Base-by-base conservation (phyloP, 306 rosid species). In the Echinosophora koreensis region DNA sequence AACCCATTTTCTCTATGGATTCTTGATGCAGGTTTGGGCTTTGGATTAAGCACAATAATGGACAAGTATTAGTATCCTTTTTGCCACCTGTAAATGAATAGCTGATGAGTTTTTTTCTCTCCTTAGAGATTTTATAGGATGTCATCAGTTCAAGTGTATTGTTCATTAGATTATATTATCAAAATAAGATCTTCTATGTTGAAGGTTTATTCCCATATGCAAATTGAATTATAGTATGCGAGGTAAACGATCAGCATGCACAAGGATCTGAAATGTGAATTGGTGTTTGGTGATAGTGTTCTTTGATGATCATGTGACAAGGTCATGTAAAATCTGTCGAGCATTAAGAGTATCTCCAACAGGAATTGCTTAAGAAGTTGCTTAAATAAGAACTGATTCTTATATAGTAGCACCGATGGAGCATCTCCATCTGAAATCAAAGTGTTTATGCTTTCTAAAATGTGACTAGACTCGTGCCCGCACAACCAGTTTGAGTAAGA, bases 11-110 rank as follows among this genome's bases (percentile, higher is more conserved):
- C 38, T 5, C 38, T 54, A 12, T 34, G 66, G 5, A 74, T 44
- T 69, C 35, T 69, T 79, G 39, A 56, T 73, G 69, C 96, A 94
- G 98, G 90, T 89, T 57, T 94, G 94, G 97, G 88, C 87, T 58
- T 75, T 94, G 46, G 91, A 90, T 68, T 91, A 84, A 77, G 44
- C 78, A 75, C 55, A 17, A 8, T 17, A 13, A 22, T 16, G 77
- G n/a, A 80, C 37, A 27, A 72, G 65, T 66, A 50, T 71, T 65
- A n/a, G 52, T 27, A 72, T 38, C 68, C 34, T 56, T 22, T 80
- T 72, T 37, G 41, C 39, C 60, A 41, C 62, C 46, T 84, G 80
- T 81, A 84, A 77, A 72, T 77, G 70, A 77, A 66, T 5, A 62
- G 55, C 16, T 69, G 50, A 74, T 46, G 73, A 74, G 28, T 38